Percentiles rank a stretch among this genome's conserved stretches.
Conservation (phyloP, 2,329 filamentous ascomycete species). For the Fusarium anguioides region DNA sequence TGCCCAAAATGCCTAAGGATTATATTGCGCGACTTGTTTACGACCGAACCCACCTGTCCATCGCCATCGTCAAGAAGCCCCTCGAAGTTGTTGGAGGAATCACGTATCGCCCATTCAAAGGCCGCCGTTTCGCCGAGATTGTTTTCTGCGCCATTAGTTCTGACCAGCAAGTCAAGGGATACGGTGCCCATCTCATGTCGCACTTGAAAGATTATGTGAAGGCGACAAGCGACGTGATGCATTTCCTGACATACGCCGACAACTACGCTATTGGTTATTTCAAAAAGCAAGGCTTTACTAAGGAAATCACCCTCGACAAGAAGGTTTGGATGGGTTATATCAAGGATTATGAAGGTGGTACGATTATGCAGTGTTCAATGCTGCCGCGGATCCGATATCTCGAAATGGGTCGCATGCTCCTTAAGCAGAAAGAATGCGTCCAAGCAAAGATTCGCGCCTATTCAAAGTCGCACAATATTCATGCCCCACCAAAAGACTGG, state of each 20-base stretch:
- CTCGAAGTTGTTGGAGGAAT: constrained; percentile 97
- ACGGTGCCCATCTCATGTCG: constrained; percentile 97
- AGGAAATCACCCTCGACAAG: constrained; percentile 93
- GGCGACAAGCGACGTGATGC: constrained; percentile 95
- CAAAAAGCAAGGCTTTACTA: constrained; percentile 99
- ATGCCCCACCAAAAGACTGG: constrained; percentile 88
- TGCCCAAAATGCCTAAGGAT: constrained; percentile 99
- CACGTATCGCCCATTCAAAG: constrained; percentile 94
- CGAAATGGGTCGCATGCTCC: constrained; percentile 89
- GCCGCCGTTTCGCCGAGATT: constrained; percentile 94
- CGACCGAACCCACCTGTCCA: constrained; percentile 93
- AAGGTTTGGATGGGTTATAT: constrained; percentile 99
- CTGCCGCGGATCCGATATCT: constrained; percentile 94
- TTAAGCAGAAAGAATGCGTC: constrained; percentile 97
- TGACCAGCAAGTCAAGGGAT: constrained; percentile 98
- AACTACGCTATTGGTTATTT: constrained; percentile 99
- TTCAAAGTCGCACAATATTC: constrained; percentile 87
- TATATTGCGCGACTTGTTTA: constrained; percentile 98
- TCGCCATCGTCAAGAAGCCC: constrained; percentile 97
- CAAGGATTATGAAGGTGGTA: constrained; percentile 98
- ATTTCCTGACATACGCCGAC: constrained; percentile 98
- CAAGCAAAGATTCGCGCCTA: constrained; percentile 95
- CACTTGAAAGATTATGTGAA: constrained; percentile 99
- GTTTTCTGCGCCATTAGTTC: constrained; percentile 98
- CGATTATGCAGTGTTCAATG: constrained; percentile 99